phyloP scores from a whole-genome alignment of 1,284 basidiomycete species.

The Jaminaea rosea region DNA sequence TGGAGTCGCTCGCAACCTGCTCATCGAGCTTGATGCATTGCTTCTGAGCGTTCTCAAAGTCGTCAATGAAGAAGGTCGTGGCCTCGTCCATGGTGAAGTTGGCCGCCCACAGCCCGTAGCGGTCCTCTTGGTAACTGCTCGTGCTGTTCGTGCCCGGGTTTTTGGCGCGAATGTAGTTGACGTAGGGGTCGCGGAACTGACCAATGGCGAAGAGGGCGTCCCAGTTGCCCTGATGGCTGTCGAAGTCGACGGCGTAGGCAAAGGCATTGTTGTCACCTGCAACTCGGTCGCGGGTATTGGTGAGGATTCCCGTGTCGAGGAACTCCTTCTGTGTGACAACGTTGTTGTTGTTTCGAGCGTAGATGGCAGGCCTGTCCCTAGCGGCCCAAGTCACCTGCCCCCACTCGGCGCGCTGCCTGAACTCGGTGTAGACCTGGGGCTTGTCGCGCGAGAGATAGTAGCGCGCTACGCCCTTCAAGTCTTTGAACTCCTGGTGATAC shows the following conservation, averaged over 20 bases:
- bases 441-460: conserved; percentile 31
- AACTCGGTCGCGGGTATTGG: conserved; percentile 27
- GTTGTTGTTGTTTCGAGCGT: conserved; percentile 39
- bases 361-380: conserved; percentile 25
- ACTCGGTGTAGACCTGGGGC: conserved; percentile 37
- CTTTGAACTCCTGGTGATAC: conserved; percentile 19
- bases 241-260: conserved; percentile 37
- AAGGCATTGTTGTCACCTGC: conserved; percentile 40
- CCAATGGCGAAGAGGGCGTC: conserved; percentile 38
- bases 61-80: conserved; percentile 52
- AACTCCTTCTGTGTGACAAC: conserved; percentile 35
- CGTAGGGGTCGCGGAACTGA: conserved; percentile 33
- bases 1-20: conserved; percentile 34
- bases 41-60: conserved; percentile 58
- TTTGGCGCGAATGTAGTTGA: conserved; percentile 35
- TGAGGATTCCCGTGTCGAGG: conserved; percentile 26
- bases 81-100: conserved; percentile 46
- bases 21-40: conserved; percentile 46
- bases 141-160: conserved; percentile 17
- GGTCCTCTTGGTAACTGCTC: conserved; percentile 29
- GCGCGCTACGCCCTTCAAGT: conserved; percentile 21
- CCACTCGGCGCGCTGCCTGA: conserved; percentile 44
- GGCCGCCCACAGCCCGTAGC: conserved; percentile 42
- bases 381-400: conserved; percentile 37
- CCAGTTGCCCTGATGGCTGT: conserved; percentile 19